phyloP scores from a whole-genome alignment of 495 filamentous ascomycete genomes.

The Penicillium paradoxum region DNA sequence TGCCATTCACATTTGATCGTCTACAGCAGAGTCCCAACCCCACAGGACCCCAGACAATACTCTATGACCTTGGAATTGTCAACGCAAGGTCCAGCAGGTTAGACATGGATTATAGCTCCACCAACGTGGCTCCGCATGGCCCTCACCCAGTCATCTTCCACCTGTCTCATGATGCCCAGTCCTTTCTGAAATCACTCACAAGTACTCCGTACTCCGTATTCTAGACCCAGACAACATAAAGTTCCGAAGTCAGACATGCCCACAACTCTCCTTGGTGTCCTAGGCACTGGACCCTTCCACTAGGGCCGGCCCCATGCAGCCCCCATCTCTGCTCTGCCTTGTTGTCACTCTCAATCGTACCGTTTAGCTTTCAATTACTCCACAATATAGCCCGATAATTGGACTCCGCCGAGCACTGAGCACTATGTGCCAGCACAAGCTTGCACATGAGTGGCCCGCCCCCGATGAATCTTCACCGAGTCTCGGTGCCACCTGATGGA shows the following conservation, averaged over 20 bases:
- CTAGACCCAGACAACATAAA: neutral
- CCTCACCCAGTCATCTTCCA: neutral
- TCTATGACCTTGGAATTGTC: too few species aligned
- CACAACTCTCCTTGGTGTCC: neutral
- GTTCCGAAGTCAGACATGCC: neutral
- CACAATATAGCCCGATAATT: neutral
- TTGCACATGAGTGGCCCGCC: neutral
- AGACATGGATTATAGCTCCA: neutral
- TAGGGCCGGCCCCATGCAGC: neutral
- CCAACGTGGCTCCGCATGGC: neutral
- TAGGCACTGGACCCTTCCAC: neutral
- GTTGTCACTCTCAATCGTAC: neutral
- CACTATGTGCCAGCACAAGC: neutral
- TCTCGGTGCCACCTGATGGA: slow-evolving; percentile 2
- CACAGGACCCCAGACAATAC: neutral
- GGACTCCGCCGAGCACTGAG: neutral
- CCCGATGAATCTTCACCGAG: neutral
- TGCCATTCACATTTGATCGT: neutral
- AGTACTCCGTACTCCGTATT: too few species aligned
- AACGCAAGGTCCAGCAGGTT: neutral
- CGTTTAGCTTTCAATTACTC: neutral
- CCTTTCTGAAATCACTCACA: neutral
- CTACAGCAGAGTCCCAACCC: neutral
- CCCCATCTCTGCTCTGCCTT: neutral
- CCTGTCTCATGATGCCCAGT: neutral